Conservation (phyloP, 306 rosid species). For the Chamaecrista fasciculata region DNA sequence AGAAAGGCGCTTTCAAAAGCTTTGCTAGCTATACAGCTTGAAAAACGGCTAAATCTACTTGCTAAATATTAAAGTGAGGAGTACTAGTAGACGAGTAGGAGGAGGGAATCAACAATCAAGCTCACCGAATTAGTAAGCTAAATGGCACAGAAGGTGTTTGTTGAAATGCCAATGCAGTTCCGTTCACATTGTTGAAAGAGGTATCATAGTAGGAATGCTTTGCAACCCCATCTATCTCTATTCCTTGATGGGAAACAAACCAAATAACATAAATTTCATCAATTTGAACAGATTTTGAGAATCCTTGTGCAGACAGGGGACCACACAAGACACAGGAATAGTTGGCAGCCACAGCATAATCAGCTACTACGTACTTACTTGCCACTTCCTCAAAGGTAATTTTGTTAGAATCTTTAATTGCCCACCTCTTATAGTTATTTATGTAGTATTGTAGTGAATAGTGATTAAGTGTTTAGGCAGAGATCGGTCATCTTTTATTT, state of each 20-base stretch:
- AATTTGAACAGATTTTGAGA: constrained; percentile 27
- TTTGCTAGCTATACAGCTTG: not conserved
- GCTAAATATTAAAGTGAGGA: constrained; percentile 30
- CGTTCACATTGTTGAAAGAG: no score
- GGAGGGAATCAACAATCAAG: constrained; percentile 26
- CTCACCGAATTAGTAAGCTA: constrained; percentile 13
- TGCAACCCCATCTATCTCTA: constrained; percentile 38
- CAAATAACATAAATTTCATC: constrained; percentile 31
- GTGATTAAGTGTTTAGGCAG: no score
- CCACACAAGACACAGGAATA: constrained; percentile 30
- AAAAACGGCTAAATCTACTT: not conserved
- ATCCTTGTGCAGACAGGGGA: constrained; percentile 34
- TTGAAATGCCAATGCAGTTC: constrained; percentile 30
- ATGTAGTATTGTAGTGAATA: no score
- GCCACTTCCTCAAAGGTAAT: not conserved
- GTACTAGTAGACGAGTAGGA: not conserved
- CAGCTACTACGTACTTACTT: constrained; percentile 6
- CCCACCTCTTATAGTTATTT: no score
- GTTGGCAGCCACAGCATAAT: constrained; percentile 26
- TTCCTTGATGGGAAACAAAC: constrained; percentile 40
- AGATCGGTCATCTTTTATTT: no score
- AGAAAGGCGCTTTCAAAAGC: constrained; percentile 19
- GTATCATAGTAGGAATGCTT: constrained; percentile 39
- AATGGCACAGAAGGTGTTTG: constrained; percentile 28
- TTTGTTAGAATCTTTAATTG: no score